Evolutionary conservation across 352 stramenopile genomes (phyloP), one percentile per base, ranked within the genome.

Genomic region (Pythium rhizo-oryzae): DNA sequence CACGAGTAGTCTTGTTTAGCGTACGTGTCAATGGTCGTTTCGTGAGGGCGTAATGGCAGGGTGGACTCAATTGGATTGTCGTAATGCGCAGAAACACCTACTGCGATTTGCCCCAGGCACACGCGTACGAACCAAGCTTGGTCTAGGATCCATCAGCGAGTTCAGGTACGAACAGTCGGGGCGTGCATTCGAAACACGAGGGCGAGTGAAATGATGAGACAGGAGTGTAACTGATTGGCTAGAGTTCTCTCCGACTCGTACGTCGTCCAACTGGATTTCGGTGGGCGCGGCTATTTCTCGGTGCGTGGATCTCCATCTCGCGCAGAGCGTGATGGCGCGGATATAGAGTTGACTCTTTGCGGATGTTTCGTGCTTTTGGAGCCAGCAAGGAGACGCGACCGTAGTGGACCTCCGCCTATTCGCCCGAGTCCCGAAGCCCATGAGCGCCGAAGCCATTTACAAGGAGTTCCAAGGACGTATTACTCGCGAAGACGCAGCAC

Each of bases 371-470:
- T 47, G 6, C 15, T 16, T 4, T 47, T 47, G 15, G 11, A 8
- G 41, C 11, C 37, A 70, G 75, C 56, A 66, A 2, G 70, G 75
- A 19, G 72, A 91, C 28, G 81, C 92, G 53, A 64, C 68, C 1
- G 87, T 81, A 16, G 76, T 95, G 21, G 87, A 95, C 53, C 62
- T 95, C 23, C 80, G 82, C 1, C 68, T 95, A 19, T 72, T 95
- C 1, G 65, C 73, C 1, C 87, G 84, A 35, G 74, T 95, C 24
- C 85, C 87, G 33, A 89, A 88, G 44, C 87, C 87, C 33, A 68
- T 93, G 21, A 89, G 76, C 30, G 77, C 80, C 0, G 83, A 91
- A 24, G 73, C 75, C 43, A 92, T 94, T 37, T 86, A 79, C 35
- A 46, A 77, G 12, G 75, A 93, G 58, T 92, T 93, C 44, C 74